phyloP scores from a whole-genome alignment of 2,329 filamentous ascomycete genomes.

The Aaosphaeria arxii region DNA sequence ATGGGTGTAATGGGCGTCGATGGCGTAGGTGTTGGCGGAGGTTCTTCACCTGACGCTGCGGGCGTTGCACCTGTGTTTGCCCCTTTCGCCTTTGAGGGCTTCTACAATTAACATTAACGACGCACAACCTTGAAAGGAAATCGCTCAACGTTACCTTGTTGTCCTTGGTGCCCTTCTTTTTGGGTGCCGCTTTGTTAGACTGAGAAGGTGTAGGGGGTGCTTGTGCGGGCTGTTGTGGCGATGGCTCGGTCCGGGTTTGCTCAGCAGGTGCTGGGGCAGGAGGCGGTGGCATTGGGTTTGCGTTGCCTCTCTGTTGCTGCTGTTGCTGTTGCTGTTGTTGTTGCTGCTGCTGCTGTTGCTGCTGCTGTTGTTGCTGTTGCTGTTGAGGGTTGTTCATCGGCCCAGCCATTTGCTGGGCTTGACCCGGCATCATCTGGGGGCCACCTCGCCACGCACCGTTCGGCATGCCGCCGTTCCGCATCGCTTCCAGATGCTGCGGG shows the following conservation, averaged over 20 bases:
- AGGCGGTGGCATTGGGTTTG: slow-evolving; percentile 44
- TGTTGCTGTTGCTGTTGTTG: slow-evolving; percentile 29
- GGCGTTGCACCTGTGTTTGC: slow-evolving; percentile 39
- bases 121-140: slow-evolving; percentile 16
- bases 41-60: slow-evolving; percentile 42
- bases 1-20: slow-evolving; percentile 49
- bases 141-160: slow-evolving; percentile 62
- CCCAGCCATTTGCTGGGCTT: slow-evolving; percentile 57
- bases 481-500: slow-evolving; percentile 52
- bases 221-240: slow-evolving; percentile 42
- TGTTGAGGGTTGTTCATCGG: slow-evolving; percentile 55
- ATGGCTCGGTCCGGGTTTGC: slow-evolving; percentile 44
- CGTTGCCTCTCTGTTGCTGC: too few relatives aligned
- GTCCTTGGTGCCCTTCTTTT: slow-evolving; percentile 69
- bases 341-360: slow-evolving; percentile 63
- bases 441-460: slow-evolving; percentile 34
- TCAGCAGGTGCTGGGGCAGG: slow-evolving; percentile 43
- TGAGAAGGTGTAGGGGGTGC: slow-evolving; percentile 77
- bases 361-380: slow-evolving; percentile 65
- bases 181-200: slow-evolving; percentile 68
- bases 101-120: slow-evolving; percentile 38
- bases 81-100: slow-evolving; percentile 41
- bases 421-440: slow-evolving; percentile 36
- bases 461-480: slow-evolving; percentile 36
- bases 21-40: slow-evolving; percentile 48